These are phyloP conservation scores for Cercophora scortea DNA, from an alignment of 495 filamentous ascomycete genomes.

Conservation along the genomic window DNA sequence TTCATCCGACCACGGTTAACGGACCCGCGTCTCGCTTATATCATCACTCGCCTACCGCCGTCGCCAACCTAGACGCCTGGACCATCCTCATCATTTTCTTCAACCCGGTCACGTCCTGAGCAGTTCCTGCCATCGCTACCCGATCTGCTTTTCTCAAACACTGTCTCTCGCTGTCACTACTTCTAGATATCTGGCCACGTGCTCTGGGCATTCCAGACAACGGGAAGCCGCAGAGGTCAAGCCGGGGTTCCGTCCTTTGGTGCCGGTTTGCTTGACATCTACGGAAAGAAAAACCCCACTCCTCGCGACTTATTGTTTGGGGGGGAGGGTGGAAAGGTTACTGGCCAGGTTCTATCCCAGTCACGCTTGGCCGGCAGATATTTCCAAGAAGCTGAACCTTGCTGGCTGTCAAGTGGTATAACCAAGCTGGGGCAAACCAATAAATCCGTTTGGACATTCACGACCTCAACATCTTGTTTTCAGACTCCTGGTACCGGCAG, in stretches of 20 bases:
- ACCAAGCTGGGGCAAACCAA: slow-evolving; percentile 1
- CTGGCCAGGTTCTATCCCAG: no score
- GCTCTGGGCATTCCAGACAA: neutral
- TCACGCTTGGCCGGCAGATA: neutral
- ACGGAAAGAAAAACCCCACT: no score
- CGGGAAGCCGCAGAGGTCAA: slow-evolving; percentile 4
- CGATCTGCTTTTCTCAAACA: no score
- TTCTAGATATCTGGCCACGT: no score
- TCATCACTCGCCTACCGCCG: neutral
- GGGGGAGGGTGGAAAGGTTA: no score
- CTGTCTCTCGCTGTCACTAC: no score
- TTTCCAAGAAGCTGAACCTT: neutral
- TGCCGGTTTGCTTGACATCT: no score
- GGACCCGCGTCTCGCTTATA: slow-evolving; percentile 16
- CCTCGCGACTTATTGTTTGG: no score
- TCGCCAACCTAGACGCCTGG: neutral
- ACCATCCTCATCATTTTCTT: neutral
- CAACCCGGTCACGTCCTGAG: neutral
- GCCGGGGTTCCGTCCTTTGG: slow-evolving; percentile 1
- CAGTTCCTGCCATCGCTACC: neutral
- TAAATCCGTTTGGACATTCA: neutral
- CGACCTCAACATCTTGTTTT: slow-evolving; percentile 1
- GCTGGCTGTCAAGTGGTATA: neutral
- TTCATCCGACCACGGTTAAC: slow-evolving; percentile 18
- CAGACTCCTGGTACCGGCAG: neutral